A percentile compares a stretch with the other conserved stretches of the same genome.
Evolutionary conservation across 1,284 basidiomycete genomes (phyloP).

Genomic region (Microbotryum scabiosae): DNA sequence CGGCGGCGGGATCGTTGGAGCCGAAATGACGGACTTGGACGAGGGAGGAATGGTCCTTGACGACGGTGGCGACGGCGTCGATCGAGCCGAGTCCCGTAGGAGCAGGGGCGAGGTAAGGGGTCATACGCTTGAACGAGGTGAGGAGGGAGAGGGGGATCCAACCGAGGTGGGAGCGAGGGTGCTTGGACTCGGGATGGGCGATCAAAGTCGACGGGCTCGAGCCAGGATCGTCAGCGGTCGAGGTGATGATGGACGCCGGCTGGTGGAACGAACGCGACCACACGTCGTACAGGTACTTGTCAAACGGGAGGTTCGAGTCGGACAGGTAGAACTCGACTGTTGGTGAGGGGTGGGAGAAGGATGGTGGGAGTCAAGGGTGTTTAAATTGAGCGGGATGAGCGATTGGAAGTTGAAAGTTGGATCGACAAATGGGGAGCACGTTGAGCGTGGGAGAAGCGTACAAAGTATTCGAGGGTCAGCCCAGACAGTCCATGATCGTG

Average conservation of each 20-base stretch:
- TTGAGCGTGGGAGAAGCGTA: not conserved
- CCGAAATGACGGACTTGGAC: slow-evolving; percentile 26
- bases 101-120: slow-evolving; percentile 50
- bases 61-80: slow-evolving; percentile 51
- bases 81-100: slow-evolving; percentile 43
- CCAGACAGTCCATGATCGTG: too few species aligned
- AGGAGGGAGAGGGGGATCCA: slow-evolving; percentile 87
- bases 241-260: slow-evolving; percentile 21
- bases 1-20: not conserved
- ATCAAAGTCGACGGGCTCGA: slow-evolving; percentile 50
- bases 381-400: too few species aligned
- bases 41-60: slow-evolving; percentile 40
- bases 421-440: not conserved
- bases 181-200: slow-evolving; percentile 47
- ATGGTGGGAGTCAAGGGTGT: not conserved
- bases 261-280: slow-evolving; percentile 24
- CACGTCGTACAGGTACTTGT: slow-evolving; percentile 89
- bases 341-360: not conserved
- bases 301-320: slow-evolving; percentile 90
- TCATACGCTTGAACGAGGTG: slow-evolving; percentile 94
- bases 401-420: not conserved
- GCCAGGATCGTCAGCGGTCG: slow-evolving; percentile 28
- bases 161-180: slow-evolving; percentile 45
- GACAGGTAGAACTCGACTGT: slow-evolving; percentile 96
- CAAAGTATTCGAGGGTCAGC: not conserved